phyloP scores from a whole-genome alignment of 768 basidiomycete species.

The Agrocybe chaxingu region DNA sequence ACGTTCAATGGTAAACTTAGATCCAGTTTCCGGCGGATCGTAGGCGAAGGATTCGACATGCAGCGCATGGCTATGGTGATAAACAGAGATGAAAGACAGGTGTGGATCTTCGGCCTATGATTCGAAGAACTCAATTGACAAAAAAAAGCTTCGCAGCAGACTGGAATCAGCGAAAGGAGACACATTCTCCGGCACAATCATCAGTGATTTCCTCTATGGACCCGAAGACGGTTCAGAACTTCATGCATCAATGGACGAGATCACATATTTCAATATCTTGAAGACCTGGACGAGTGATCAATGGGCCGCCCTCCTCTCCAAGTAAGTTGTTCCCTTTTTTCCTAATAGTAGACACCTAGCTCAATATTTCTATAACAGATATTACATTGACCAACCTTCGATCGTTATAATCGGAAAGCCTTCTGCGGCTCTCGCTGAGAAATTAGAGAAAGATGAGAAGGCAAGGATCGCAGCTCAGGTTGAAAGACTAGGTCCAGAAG shows the following conservation, averaged over 20 bases:
- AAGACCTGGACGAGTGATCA: conserved; percentile 69
- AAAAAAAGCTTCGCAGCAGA: conserved; percentile 70
- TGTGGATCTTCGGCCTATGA: conserved; percentile 22
- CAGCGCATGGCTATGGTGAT: conserved; percentile 84
- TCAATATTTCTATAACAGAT: conserved; percentile 42
- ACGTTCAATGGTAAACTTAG: conserved; percentile 66
- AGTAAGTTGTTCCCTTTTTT: conserved; percentile 36
- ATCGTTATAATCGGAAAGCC: conserved; percentile 86
- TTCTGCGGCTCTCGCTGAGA: conserved; percentile 77
- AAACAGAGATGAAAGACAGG: conserved; percentile 84
- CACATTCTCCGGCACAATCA: conserved; percentile 69
- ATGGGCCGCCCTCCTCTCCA: conserved; percentile 75
- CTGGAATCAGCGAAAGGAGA: conserved; percentile 83
- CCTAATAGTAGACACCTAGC: background rate
- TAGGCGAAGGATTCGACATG: conserved; percentile 82
- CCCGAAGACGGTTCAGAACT: conserved; percentile 80
- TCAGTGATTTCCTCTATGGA: conserved; percentile 86
- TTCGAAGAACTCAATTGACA: conserved; percentile 5
- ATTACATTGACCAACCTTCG: conserved; percentile 69
- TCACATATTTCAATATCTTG: conserved; percentile 65
- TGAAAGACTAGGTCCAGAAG: conserved; percentile 70
- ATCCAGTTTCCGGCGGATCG: conserved; percentile 66
- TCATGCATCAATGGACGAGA: conserved; percentile 69
- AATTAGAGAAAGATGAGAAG: conserved; percentile 80
- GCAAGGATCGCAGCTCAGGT: conserved; percentile 70